phyloP scores from a whole-genome alignment of 2,329 filamentous ascomycete species.

The Diaporthe velutina region DNA sequence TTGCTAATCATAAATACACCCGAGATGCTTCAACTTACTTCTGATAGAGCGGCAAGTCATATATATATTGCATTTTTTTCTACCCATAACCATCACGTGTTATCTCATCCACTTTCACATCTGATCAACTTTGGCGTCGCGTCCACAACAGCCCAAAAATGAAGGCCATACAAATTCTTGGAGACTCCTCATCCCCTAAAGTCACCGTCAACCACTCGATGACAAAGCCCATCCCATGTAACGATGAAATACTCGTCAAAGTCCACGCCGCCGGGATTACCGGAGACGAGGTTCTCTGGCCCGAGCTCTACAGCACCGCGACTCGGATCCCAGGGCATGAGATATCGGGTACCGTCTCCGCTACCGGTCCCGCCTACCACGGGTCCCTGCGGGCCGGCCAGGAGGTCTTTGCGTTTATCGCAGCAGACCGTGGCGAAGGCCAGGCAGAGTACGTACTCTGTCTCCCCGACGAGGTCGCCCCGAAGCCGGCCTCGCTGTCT shows the following conservation, averaged over 20 bases:
- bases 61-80: background rate
- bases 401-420: background rate
- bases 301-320: background rate
- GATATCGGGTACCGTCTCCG: background rate
- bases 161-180: conserved; percentile 10
- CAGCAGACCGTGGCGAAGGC: background rate
- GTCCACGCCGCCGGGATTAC: background rate
- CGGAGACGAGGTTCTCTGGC: conserved; percentile 12
- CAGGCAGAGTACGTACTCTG: conserved; percentile 2
- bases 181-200: background rate
- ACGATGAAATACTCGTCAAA: background rate
- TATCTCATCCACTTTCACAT: background rate
- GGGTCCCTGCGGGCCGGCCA: background rate
- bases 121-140: background rate
- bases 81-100: background rate
- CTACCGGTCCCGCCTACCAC: background rate
- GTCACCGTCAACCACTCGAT: background rate
- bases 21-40: background rate
- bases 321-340: conserved; percentile 2
- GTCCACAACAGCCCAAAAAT: background rate
- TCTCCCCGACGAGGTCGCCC: background rate
- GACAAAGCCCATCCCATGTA: background rate
- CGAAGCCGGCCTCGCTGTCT: background rate
- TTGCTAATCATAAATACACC: background rate
- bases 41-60: background rate